Evolutionary conservation across 805 yeast species (phyloP), one percentile per base, ranked within the genome.

Genomic region (Saturnispora besseyi): DNA sequence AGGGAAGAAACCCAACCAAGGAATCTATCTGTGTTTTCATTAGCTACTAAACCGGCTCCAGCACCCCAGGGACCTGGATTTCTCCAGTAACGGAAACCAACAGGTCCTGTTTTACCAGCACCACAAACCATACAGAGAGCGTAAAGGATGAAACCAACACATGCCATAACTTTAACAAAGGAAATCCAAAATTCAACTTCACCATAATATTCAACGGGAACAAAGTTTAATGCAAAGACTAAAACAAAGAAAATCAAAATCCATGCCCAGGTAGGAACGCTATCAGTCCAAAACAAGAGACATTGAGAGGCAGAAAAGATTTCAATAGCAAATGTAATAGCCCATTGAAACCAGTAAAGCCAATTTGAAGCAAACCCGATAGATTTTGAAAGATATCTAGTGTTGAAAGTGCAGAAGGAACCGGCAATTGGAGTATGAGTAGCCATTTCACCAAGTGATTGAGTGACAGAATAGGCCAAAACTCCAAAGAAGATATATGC

Each of bases 41-140:
- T 69, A 18, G 61, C 54, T n/a, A 78, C 77, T 31, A 75, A 64
- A 34, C 74, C 72, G 46, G 86, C 87, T 41, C 77, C 78, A 44
- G 53, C 53, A 44, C 56, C 86, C 79, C 83, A 79, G 8, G 87
- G 76, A 54, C 87, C 87, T 15, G 88, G 87, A 59, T 83, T 63
- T 66, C 86, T 76, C 90, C 89, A 83, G 65, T 83, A 83, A 62
- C 87, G 74, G 72, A 83, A 83, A 9, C 89, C 89, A 38, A 83
- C 75, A 4, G 87, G 83, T 13, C 87, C 87, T 2, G 77, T 72
- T 10, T 41, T 38, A 58, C 85, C 84, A 15, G 82, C 87, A 66
- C 87, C 88, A 63, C 85, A 79, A 22, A 82, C 87, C 81, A 82
- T 82, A 63, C 78, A 73, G 49, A 82, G 66, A 33, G 81, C 81